A percentile compares a stretch with the other conserved stretches of the same genome.
Evolutionary conservation across 371 early-diverging fungal species (phyloP).

Genomic region (Mucor racemosus): DNA sequence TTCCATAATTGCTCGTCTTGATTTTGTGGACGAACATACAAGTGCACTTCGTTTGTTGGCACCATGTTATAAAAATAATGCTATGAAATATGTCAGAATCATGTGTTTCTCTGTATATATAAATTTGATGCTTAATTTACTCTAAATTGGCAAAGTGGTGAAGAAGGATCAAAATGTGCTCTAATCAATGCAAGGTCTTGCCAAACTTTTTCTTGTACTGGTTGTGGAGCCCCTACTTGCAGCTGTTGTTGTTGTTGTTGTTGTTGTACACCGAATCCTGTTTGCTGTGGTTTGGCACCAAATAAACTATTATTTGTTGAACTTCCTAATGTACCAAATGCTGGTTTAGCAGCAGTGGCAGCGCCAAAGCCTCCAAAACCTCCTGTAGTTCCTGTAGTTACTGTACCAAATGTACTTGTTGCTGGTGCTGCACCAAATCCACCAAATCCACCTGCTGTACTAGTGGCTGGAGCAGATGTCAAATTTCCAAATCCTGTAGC

Average conservation of each 20-base stretch:
- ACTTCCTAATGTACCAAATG: background rate
- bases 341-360: background rate
- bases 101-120: background rate
- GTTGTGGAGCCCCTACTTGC: slow-evolving; percentile 18
- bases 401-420: background rate
- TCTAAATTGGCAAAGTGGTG: slow-evolving; percentile 82
- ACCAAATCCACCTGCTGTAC: slow-evolving; percentile 15
- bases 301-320: background rate
- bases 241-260: slow-evolving; percentile 40
- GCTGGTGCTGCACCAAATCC: slow-evolving; percentile 23
- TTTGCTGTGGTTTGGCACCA: slow-evolving; percentile 19
- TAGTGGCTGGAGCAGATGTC: background rate
- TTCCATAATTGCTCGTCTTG: slow-evolving; percentile 77
- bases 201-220: slow-evolving; percentile 37
- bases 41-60: slow-evolving; percentile 75
- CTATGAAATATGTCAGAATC: slow-evolving; percentile 14
- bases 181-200: slow-evolving; percentile 55
- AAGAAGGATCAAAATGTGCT: slow-evolving; percentile 79
- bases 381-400: slow-evolving; percentile 3
- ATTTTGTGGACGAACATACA: slow-evolving; percentile 76
- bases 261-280: slow-evolving; percentile 13
- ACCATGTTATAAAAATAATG: slow-evolving; percentile 94
- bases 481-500: slow-evolving; percentile 17
- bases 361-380: slow-evolving; percentile 29
- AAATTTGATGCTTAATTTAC: slow-evolving; percentile 22